phyloP scores from a whole-genome alignment of 2,329 filamentous ascomycete genomes.

The Xylaria sp. region DNA sequence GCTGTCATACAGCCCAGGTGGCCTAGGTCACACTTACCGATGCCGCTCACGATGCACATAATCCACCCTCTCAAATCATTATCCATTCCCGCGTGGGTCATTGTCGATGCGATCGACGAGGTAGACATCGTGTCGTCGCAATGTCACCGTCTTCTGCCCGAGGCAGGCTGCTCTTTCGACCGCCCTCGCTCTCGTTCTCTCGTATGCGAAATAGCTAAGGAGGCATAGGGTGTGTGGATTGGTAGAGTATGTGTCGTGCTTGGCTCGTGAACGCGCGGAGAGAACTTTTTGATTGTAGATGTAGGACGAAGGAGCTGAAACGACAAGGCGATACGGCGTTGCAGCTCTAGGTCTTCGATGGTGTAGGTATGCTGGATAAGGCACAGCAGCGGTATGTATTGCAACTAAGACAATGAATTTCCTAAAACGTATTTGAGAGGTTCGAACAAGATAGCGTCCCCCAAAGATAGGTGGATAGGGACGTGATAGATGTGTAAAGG shows the following conservation, averaged over 20 bases:
- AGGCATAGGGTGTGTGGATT: slow-evolving; percentile 37
- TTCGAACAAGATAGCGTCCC: not conserved
- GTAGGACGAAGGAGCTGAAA: not conserved
- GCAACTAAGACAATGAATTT: not conserved
- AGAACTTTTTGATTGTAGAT: not conserved
- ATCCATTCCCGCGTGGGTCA: slow-evolving; percentile 60
- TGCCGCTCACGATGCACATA: slow-evolving; percentile 84
- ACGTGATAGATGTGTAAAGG: not conserved
- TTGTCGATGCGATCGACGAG: slow-evolving; percentile 47
- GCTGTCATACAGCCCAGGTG: slow-evolving; percentile 20
- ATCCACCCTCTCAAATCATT: slow-evolving; percentile 96
- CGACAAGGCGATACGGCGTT: not conserved
- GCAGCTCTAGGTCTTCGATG: slow-evolving; percentile 5
- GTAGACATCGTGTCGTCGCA: slow-evolving; percentile 32
- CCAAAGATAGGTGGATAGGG: not conserved
- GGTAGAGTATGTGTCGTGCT: slow-evolving; percentile 8
- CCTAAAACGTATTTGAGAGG: slow-evolving; percentile 7
- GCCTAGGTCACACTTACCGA: slow-evolving; percentile 61
- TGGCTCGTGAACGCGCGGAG: not conserved
- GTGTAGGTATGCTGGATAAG: not conserved
- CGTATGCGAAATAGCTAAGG: slow-evolving; percentile 20
- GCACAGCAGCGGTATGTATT: not conserved
- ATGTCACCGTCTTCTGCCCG: slow-evolving; percentile 37
- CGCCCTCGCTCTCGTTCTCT: slow-evolving; percentile 33
- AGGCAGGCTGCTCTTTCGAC: slow-evolving; percentile 28